A percentile compares a stretch with the other conserved stretches of the same genome.
phyloP scores from a whole-genome alignment of 1,284 basidiomycete genomes.

The Somion occarium region DNA sequence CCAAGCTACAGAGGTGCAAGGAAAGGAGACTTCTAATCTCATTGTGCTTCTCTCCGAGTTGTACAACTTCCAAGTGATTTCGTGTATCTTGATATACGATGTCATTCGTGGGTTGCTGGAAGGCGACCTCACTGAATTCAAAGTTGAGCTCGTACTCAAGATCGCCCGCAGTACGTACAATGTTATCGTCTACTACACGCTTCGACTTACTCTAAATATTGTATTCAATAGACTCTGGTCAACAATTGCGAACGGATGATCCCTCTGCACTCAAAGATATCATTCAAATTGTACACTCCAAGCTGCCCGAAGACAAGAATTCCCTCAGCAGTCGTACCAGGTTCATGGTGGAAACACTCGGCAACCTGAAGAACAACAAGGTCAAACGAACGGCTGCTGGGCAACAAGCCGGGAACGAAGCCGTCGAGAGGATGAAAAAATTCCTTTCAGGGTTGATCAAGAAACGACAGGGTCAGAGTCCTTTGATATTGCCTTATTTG shows the following conservation, averaged over 20 bases:
- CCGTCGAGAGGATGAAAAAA: constrained; percentile 81
- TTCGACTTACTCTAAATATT: not conserved
- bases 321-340: constrained; percentile 69
- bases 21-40: constrained; percentile 89
- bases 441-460: constrained; percentile 74
- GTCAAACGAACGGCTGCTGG: constrained; percentile 50
- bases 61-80: constrained; percentile 94
- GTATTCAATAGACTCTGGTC: constrained; percentile 63
- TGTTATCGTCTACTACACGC: constrained; percentile 3
- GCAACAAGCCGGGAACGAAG: constrained; percentile 65
- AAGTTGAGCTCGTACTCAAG: constrained; percentile 86
- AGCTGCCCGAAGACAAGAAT: constrained; percentile 53
- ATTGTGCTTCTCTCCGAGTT: constrained; percentile 86
- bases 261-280: constrained; percentile 82
- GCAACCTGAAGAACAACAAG: constrained; percentile 90
- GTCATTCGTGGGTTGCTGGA: constrained; percentile 78
- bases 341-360: constrained; percentile 92
- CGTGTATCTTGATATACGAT: constrained; percentile 86
- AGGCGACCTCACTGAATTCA: constrained; percentile 64
- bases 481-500: not conserved
- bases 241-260: constrained; percentile 86
- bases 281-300: constrained; percentile 77
- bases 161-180: constrained; percentile 70
- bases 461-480: constrained; percentile 57
- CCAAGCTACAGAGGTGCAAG: constrained; percentile 25